A percentile compares a stretch with the other conserved stretches of the same genome.
phyloP scores from a whole-genome alignment of 768 basidiomycete species.

The Lactifluus pinguis region DNA sequence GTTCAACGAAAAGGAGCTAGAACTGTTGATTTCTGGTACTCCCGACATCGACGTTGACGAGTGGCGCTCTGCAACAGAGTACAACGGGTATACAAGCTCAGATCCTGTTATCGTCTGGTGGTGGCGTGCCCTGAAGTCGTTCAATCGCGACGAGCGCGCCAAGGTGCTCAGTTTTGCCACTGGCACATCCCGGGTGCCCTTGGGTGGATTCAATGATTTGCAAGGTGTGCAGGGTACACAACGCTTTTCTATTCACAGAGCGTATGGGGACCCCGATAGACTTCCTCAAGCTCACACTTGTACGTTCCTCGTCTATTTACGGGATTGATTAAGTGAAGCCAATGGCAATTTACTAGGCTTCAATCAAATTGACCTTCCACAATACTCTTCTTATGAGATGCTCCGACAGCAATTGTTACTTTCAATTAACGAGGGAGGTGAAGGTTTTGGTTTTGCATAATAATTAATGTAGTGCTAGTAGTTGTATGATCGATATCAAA shows the following conservation, averaged over 20 bases:
- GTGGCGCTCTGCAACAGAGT: slow-evolving; percentile 88
- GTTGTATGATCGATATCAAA: neutral
- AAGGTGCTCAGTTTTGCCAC: slow-evolving; percentile 98
- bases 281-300: slow-evolving; percentile 88
- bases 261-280: slow-evolving; percentile 78
- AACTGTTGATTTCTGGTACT: slow-evolving; percentile 90
- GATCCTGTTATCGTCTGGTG: slow-evolving; percentile 98
- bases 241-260: slow-evolving; percentile 91
- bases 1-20: slow-evolving; percentile 94
- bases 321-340: slow-evolving; percentile 10
- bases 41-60: slow-evolving; percentile 99
- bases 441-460: slow-evolving; percentile 84
- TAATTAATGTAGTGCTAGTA: neutral
- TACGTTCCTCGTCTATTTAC: slow-evolving; percentile 30
- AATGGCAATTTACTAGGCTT: slow-evolving; percentile 46
- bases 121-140: slow-evolving; percentile 98
- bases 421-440: slow-evolving; percentile 93
- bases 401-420: slow-evolving; percentile 82
- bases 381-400: slow-evolving; percentile 95
- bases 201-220: slow-evolving; percentile 91
- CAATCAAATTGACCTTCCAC: slow-evolving; percentile 91
- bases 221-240: slow-evolving; percentile 93
- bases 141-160: slow-evolving; percentile 92
- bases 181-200: slow-evolving; percentile 83
- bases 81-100: slow-evolving; percentile 77